Percentiles rank a stretch among this genome's conserved stretches.
These are phyloP conservation scores for Retiboletus flavoniger DNA, from an alignment of 1,284 basidiomycete species.

Conservation along the genomic window DNA sequence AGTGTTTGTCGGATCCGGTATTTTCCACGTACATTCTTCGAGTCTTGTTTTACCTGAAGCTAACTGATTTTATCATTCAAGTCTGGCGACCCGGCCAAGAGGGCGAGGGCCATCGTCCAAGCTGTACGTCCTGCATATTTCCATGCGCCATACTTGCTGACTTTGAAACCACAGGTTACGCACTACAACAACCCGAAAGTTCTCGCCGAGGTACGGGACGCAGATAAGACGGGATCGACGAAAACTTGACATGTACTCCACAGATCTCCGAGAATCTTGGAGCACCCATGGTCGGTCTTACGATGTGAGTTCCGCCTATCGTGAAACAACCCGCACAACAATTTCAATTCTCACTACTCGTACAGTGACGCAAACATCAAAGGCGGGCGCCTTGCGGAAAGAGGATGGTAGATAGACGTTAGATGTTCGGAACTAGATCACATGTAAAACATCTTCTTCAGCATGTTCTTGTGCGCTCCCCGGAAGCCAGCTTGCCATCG, in stretches of 20 bases:
- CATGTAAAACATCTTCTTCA: conserved; percentile 43
- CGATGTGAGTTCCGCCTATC: conserved; percentile 58
- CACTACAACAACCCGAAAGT: conserved; percentile 94
- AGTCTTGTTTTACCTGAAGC: conserved; percentile 1
- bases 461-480: conserved; percentile 22
- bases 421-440: conserved; percentile 15
- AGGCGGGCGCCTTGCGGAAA: conserved; percentile 55
- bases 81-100: conserved; percentile 93
- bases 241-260: conserved; percentile 8
- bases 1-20: conserved; percentile 95
- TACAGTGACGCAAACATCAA: conserved; percentile 60
- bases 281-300: conserved; percentile 90
- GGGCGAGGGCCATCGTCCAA: conserved; percentile 96
- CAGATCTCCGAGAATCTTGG: conserved; percentile 89
- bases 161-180: conserved; percentile 58
- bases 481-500: conserved; percentile 36
- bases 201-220: conserved; percentile 62
- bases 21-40: conserved; percentile 73
- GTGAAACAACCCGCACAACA: conserved; percentile 3
- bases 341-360: conserved; percentile 5
- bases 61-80: conserved; percentile 33
- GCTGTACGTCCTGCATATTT: conserved; percentile 54
- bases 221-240: not conserved
- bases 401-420: conserved; percentile 45
- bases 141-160: conserved; percentile 6